Conservation (phyloP, 2,329 filamentous ascomycete species). For the Colletotrichum destructivum region DNA sequence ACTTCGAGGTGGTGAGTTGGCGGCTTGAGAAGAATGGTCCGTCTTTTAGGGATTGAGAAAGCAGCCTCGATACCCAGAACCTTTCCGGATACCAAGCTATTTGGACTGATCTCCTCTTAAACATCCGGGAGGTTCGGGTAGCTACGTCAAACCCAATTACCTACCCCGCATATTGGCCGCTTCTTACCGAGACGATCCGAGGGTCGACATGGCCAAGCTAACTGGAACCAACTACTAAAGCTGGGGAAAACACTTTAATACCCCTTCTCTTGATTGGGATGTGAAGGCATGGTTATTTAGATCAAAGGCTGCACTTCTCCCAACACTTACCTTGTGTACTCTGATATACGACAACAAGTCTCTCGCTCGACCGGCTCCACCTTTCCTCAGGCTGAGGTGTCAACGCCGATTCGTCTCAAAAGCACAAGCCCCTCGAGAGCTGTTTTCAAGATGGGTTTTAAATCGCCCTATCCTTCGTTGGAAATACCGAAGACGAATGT, state of each 20-base stretch:
- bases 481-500: slow-evolving; percentile 63
- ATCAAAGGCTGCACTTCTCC: background rate
- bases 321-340: background rate
- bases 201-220: slow-evolving; percentile 29
- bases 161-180: slow-evolving; percentile 33
- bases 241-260: background rate
- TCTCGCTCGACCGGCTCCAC: background rate
- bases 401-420: background rate
- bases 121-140: background rate
- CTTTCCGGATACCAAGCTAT: slow-evolving; percentile 21
- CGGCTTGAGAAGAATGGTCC: background rate
- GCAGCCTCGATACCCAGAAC: background rate
- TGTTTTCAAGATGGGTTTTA: slow-evolving; percentile 56
- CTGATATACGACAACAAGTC: background rate
- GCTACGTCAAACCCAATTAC: slow-evolving; percentile 10
- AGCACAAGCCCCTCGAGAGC: background rate
- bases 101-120: slow-evolving; percentile 3
- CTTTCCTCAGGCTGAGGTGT: background rate
- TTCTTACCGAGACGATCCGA: slow-evolving; percentile 35
- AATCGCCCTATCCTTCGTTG: slow-evolving; percentile 58
- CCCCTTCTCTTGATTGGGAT: background rate
- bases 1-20: background rate
- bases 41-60: background rate
- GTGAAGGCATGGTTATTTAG: background rate
- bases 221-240: no score